Conservation (phyloP, 2,329 filamentous ascomycete genomes). For the Aureobasidium melanogenum region DNA sequence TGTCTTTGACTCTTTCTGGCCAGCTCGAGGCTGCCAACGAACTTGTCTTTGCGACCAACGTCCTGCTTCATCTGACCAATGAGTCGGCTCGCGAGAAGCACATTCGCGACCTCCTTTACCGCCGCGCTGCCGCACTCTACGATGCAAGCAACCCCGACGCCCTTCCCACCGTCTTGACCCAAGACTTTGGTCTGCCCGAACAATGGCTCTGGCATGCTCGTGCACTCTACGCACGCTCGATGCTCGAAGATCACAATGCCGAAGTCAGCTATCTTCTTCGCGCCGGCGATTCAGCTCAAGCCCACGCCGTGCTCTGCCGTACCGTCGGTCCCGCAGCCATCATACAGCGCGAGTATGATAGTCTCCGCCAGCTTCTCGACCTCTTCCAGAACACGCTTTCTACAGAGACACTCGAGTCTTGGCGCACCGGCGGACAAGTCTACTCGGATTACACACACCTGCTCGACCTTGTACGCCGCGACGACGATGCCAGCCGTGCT, state of each 20-base stretch:
- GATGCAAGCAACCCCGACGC: constrained; percentile 54
- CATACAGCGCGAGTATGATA: constrained; percentile 70
- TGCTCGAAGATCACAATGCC: constrained; percentile 56
- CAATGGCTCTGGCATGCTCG: constrained; percentile 83
- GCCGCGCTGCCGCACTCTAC: constrained; percentile 55
- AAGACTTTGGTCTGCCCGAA: constrained; percentile 51
- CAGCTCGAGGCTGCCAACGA: constrained; percentile 24
- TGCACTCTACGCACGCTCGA: constrained; percentile 69
- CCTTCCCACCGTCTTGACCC: constrained; percentile 15
- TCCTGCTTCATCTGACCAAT: constrained; percentile 24
- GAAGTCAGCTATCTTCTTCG: constrained; percentile 76
- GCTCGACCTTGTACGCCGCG: constrained; percentile 28
- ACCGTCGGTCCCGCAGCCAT: constrained; percentile 75
- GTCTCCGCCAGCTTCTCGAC: constrained; percentile 58
- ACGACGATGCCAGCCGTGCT: constrained; percentile 16
- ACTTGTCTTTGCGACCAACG: constrained; percentile 20
- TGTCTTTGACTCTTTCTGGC: constrained; percentile 44
- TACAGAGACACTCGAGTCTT: constrained; percentile 50
- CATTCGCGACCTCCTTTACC: constrained; percentile 49
- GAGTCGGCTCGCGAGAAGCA: constrained; percentile 18
- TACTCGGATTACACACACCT: constrained; percentile 58
- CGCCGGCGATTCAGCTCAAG: constrained; percentile 67
- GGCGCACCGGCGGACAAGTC: constrained; percentile 71
- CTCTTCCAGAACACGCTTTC: constrained; percentile 49
- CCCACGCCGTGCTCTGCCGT: constrained; percentile 72